Percentiles rank a stretch among this genome's conserved stretches.
Evolutionary conservation across 2,329 filamentous ascomycete genomes (phyloP).

Genomic region (Zymoseptoria crescenta): DNA sequence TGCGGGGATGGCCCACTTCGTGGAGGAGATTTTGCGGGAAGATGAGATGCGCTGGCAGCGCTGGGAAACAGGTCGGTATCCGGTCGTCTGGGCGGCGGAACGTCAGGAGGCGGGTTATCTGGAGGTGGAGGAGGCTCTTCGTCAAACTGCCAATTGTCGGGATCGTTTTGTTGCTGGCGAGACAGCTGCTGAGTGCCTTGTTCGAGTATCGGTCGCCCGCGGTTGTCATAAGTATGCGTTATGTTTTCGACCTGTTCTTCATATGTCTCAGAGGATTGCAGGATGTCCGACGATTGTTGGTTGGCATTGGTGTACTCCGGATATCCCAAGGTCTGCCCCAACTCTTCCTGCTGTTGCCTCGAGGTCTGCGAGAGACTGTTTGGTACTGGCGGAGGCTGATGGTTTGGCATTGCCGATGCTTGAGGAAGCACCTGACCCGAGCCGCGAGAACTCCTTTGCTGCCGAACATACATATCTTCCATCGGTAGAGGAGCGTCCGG

Average conservation of each 20-base stretch:
- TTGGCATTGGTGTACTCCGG: slow-evolving; percentile 32
- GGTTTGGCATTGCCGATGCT: slow-evolving; percentile 47
- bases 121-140: slow-evolving; percentile 57
- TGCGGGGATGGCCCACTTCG: slow-evolving; percentile 58
- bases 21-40: slow-evolving; percentile 71
- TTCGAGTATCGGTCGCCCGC: slow-evolving; percentile 47
- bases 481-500: slow-evolving; percentile 49
- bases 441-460: slow-evolving; percentile 38
- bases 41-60: slow-evolving; percentile 52
- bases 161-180: slow-evolving; percentile 26
- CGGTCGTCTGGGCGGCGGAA: slow-evolving; percentile 55
- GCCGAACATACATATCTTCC: slow-evolving; percentile 53
- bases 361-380: slow-evolving; percentile 22
- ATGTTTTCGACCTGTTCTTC: slow-evolving; percentile 53
- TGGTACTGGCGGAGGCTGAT: slow-evolving; percentile 46
- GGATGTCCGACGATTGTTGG: slow-evolving; percentile 28
- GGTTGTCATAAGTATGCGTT: slow-evolving; percentile 52
- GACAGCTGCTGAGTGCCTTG: slow-evolving; percentile 23
- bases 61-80: slow-evolving; percentile 84
- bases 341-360: slow-evolving; percentile 15
- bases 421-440: slow-evolving; percentile 28
- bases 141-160: slow-evolving; percentile 88
- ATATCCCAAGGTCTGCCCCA: slow-evolving; percentile 18
- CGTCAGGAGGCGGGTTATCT: slow-evolving; percentile 34
- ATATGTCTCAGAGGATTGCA: slow-evolving; percentile 42